Base-by-base conservation (phyloP, 305 asterid genomes). In the Fraxinus floribunda region DNA sequence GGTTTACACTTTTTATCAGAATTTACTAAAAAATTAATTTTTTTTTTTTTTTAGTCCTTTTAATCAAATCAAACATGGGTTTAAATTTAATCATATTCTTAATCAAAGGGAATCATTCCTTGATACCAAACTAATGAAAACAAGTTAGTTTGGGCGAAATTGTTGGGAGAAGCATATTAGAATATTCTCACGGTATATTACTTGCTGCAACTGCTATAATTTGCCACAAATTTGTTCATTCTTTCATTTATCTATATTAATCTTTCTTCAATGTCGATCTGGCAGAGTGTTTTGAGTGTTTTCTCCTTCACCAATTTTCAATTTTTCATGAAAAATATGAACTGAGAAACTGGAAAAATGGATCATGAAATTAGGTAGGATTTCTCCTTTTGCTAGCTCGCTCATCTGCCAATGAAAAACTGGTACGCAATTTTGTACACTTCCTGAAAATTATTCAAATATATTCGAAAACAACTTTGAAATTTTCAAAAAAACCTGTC, bases 151-250 rank as follows among this genome's bases (percentile, higher is more conserved):
- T 49, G 84, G 79, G 78, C 80, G 66, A 78, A 81, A 83, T 66
- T 80, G 49, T 22, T 57, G 82, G 80, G 30, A 5, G 2, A 46
- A 80, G 90, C 89, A 89, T 79, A 83, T 81, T 75, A 86, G 92
- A 86, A 89, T 87, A 89, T 89, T 86, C 90, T 81, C 85, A 0
- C 68, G 88, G 92, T 81, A 87, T 84, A 86, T 84, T 87, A 79
- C 84, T 39, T 62, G 13, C 57, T 46, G 57, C 18, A 46, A 44
- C 57, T 46, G 18, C 57, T 46, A 46, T 46, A 46, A 46, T 46
- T 46, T 46, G 57, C 57, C 57, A 46, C 57, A 46, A 46, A 46
- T 46, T 46, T 46, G 0, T 46, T 46, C 55, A 3, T 46, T 46
- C n/a, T 10, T 11, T 44, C 49, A 9, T 44, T 44, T 44, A 44